phyloP scores from a whole-genome alignment of 2,329 filamentous ascomycete species.

The Aspergillus ruber region DNA sequence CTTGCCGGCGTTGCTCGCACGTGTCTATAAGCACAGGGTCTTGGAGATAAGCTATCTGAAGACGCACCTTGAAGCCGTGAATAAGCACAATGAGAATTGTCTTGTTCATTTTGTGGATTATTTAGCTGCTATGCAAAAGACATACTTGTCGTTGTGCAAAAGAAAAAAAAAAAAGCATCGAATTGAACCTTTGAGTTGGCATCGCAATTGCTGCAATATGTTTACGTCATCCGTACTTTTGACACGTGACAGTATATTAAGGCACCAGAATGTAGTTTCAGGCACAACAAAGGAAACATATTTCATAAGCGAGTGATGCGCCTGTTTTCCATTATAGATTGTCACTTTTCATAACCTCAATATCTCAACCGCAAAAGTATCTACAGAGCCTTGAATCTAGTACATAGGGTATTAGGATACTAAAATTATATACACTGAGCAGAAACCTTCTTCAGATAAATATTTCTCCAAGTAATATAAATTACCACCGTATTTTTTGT shows the following conservation, averaged over 20 bases:
- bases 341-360: no score
- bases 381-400: no score
- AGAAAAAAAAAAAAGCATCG: background rate
- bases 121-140: background rate
- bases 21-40: background rate
- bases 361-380: no score
- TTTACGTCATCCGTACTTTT: background rate
- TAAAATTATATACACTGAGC: no score
- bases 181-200: background rate
- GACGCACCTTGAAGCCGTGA: conserved; percentile 44
- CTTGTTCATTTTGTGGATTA: conserved; percentile 34
- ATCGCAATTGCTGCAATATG: background rate
- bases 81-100: conserved; percentile 44
- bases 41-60: background rate
- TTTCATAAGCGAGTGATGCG: no score
- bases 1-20: background rate
- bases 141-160: conserved; percentile 4
- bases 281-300: no score
- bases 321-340: no score
- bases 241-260: background rate
- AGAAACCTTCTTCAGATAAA: no score
- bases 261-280: background rate
- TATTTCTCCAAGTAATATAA: no score
- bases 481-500: no score
- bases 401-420: no score